A percentile compares a stretch with the other conserved stretches of the same genome.
Conservation (phyloP, 164 flowering plant genomes). For the Santalum album region DNA sequence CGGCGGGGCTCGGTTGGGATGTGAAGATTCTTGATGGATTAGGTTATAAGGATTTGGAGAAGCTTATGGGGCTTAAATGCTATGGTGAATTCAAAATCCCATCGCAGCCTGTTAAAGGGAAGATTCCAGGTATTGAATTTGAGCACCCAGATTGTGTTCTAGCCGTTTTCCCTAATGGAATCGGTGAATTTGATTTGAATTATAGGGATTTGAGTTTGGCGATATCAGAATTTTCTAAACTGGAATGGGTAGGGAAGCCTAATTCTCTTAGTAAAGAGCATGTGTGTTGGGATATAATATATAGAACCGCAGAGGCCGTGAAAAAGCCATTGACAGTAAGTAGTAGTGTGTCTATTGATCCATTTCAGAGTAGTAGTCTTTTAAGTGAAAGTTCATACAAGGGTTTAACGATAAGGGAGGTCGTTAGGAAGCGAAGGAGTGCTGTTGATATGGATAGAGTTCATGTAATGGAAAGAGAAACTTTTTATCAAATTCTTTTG, state of each 20-base stretch:
- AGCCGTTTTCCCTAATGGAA: slow-evolving; percentile 53
- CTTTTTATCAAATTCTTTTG: slow-evolving; percentile 77
- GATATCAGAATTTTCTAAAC: slow-evolving; percentile 28
- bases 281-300: slow-evolving; percentile 80
- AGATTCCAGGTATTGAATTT: slow-evolving; percentile 62
- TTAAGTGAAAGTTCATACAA: slow-evolving; percentile 46
- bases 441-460: slow-evolving; percentile 95
- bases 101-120: slow-evolving; percentile 42
- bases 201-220: slow-evolving; percentile 38
- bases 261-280: slow-evolving; percentile 82
- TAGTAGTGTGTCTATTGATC: slow-evolving; percentile 18
- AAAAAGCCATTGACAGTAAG: slow-evolving; percentile 51
- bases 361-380: slow-evolving; percentile 35
- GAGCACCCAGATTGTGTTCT: slow-evolving; percentile 91
- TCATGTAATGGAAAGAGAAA: slow-evolving; percentile 45
- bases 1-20: slow-evolving; percentile 83
- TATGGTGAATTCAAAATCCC: slow-evolving; percentile 37
- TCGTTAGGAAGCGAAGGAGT: slow-evolving; percentile 84
- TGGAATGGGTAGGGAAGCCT: slow-evolving; percentile 77
- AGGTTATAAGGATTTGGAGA: slow-evolving; percentile 56
- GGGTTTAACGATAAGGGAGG: slow-evolving; percentile 46
- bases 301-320: slow-evolving; percentile 67
- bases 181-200: slow-evolving; percentile 36
- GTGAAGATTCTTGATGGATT: slow-evolving; percentile 75
- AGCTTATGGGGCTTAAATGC: slow-evolving; percentile 52